Conservation (phyloP, 768 basidiomycete genomes). For the Gloeophyllum trabeum region DNA sequence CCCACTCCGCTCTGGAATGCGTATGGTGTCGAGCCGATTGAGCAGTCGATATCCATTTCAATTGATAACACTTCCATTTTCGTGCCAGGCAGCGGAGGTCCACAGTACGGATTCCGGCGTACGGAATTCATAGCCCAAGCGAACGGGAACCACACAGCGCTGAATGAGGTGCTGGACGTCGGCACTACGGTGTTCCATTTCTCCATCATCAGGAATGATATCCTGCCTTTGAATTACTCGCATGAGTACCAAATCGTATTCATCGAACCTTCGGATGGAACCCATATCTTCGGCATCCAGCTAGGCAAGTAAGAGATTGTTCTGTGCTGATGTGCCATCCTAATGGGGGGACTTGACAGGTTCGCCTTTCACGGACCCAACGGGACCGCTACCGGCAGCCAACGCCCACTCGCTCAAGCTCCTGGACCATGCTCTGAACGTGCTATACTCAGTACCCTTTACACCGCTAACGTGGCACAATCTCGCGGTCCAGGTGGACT, state of each 20-base stretch:
- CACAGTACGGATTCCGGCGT: slow-evolving; percentile 46
- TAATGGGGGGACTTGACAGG: slow-evolving; percentile 18
- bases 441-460: slow-evolving; percentile 40
- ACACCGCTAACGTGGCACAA: slow-evolving; percentile 39
- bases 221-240: slow-evolving; percentile 33
- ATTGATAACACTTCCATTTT: slow-evolving; percentile 53
- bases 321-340: not conserved
- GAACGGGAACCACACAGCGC: slow-evolving; percentile 29
- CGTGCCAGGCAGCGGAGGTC: slow-evolving; percentile 32
- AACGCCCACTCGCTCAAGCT: slow-evolving; percentile 42
- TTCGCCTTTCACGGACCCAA: slow-evolving; percentile 45
- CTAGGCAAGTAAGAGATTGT: slow-evolving; percentile 27
- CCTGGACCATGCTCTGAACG: slow-evolving; percentile 37
- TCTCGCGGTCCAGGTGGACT: slow-evolving; percentile 47
- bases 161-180: slow-evolving; percentile 20
- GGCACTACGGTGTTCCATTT: slow-evolving; percentile 39
- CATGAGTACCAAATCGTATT: slow-evolving; percentile 51
- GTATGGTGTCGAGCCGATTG: slow-evolving; percentile 17
- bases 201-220: slow-evolving; percentile 29
- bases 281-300: slow-evolving; percentile 49
- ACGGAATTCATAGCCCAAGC: slow-evolving; percentile 35
- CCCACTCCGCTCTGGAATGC: slow-evolving; percentile 43
- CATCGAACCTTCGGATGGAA: slow-evolving; percentile 45
- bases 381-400: slow-evolving; percentile 26
- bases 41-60: slow-evolving; percentile 36